Conservation (phyloP, 169 alveolate species). For the Haemoproteus tartakovskyi region DNA sequence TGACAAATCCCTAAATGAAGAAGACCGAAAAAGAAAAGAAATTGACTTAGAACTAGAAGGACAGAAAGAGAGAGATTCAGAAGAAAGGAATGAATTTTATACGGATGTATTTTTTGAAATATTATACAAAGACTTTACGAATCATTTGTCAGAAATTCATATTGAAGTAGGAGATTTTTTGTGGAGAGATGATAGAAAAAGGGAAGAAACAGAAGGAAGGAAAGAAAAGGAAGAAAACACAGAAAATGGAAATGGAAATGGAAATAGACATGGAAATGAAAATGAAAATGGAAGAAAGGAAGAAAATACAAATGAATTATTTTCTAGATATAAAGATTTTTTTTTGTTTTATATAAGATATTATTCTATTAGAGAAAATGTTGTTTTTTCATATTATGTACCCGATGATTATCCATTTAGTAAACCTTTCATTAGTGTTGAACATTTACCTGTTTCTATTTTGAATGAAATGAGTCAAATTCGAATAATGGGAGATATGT, state of each 20-base stretch:
- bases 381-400: slow-evolving; percentile 33
- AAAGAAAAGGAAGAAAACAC: too few species aligned
- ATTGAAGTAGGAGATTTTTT: too few species aligned
- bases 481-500: slow-evolving; percentile 42
- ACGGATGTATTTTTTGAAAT: slow-evolving; percentile 56
- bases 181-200: slow-evolving; percentile 20
- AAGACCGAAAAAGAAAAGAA: neutral
- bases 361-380: slow-evolving; percentile 35
- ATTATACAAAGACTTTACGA: slow-evolving; percentile 51
- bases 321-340: slow-evolving; percentile 41
- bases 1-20: too few species aligned
- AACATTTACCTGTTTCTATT: slow-evolving; percentile 22
- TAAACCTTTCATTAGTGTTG: slow-evolving; percentile 17
- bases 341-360: slow-evolving; percentile 8
- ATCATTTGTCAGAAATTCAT: slow-evolving; percentile 15
- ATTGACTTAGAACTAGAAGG: neutral
- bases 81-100: neutral
- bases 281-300: too few species aligned
- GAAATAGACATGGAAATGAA: too few species aligned
- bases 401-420: slow-evolving; percentile 59
- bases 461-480: slow-evolving; percentile 11
- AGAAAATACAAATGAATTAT: slow-evolving; percentile 1
- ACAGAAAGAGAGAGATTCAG: neutral
- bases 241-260: too few species aligned
- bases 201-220: too few species aligned